phyloP scores from a whole-genome alignment of 208 protist genomes.

The Crithidia bombi region DNA sequence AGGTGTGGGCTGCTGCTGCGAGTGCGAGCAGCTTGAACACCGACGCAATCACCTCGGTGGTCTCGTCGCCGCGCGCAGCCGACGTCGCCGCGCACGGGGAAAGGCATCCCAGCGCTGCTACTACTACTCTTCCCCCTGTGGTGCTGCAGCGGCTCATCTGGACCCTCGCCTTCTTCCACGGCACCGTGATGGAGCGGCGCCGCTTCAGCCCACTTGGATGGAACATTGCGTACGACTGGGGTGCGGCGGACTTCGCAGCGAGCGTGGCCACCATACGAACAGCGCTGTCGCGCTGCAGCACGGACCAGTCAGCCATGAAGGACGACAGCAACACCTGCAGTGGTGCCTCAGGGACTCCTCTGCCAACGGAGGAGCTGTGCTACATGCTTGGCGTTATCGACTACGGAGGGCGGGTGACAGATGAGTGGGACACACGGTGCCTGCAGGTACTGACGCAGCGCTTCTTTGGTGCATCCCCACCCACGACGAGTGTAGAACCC shows the following conservation, averaged over 20 bases:
- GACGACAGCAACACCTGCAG: not conserved
- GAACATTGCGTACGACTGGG: slow-evolving; percentile 96
- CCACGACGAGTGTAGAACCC: not conserved
- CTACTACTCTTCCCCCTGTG: slow-evolving; percentile 1
- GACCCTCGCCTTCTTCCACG: slow-evolving; percentile 93
- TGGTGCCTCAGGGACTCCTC: slow-evolving; percentile 1
- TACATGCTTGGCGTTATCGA: slow-evolving; percentile 95
- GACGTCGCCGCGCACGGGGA: not conserved
- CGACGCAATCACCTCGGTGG: not conserved
- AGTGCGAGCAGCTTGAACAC: no score
- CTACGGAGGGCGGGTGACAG: slow-evolving; percentile 95
- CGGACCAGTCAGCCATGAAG: no score
- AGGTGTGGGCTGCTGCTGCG: slow-evolving; percentile 60
- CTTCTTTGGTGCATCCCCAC: slow-evolving; percentile 57
- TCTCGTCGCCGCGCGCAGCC: not conserved
- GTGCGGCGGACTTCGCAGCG: slow-evolving; percentile 87
- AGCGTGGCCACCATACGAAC: slow-evolving; percentile 74
- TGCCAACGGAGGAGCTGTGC: slow-evolving; percentile 82
- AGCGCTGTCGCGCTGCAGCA: slow-evolving; percentile 53
- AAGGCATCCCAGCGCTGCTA: not conserved
- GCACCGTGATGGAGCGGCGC: slow-evolving; percentile 91
- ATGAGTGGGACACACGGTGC: slow-evolving; percentile 86
- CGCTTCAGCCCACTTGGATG: slow-evolving; percentile 94
- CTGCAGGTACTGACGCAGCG: slow-evolving; percentile 78
- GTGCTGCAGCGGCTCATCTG: slow-evolving; percentile 87